Evolutionary conservation across 2,329 filamentous ascomycete species (phyloP).

Genomic region (Alternaria longipes): DNA sequence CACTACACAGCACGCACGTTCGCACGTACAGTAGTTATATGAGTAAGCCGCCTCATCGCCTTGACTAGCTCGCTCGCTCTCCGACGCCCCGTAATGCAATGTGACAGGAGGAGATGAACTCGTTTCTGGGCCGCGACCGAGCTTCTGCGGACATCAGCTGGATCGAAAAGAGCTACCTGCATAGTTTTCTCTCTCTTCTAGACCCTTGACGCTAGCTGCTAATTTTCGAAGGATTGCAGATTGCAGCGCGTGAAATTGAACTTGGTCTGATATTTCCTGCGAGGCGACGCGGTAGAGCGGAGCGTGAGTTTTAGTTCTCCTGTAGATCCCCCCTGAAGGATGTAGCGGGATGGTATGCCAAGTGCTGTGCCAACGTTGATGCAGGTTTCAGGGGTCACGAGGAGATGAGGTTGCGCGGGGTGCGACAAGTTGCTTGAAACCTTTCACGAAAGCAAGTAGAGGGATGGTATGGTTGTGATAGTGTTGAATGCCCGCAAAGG

Average conservation of each 20-base stretch:
- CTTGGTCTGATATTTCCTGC: background rate
- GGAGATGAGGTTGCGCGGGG: slow-evolving; percentile 5
- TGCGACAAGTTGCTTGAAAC: background rate
- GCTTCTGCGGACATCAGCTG: background rate
- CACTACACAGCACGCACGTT: background rate
- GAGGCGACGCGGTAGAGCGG: background rate
- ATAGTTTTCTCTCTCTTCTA: background rate
- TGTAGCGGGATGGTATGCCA: slow-evolving; percentile 8
- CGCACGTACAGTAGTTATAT: slow-evolving; percentile 1
- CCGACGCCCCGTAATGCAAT: background rate
- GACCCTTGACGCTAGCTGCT: background rate
- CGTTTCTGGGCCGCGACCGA: slow-evolving; percentile 4
- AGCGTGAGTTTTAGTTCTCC: slow-evolving; percentile 11
- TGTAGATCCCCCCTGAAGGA: slow-evolving; percentile 24
- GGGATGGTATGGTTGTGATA: background rate
- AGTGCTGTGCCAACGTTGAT: slow-evolving; percentile 12
- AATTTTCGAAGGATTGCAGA: background rate
- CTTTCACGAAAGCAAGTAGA: background rate
- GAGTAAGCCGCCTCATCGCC: background rate
- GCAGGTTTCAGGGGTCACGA: slow-evolving; percentile 9
- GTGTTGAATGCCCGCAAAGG: background rate
- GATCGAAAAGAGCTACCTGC: background rate
- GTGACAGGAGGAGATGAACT: slow-evolving; percentile 7
- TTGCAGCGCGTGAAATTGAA: slow-evolving; percentile 1
- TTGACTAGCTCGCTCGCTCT: background rate